Evolutionary conservation across 139 green algal genomes (phyloP).

Genomic region (Coelastrella sp.): DNA sequence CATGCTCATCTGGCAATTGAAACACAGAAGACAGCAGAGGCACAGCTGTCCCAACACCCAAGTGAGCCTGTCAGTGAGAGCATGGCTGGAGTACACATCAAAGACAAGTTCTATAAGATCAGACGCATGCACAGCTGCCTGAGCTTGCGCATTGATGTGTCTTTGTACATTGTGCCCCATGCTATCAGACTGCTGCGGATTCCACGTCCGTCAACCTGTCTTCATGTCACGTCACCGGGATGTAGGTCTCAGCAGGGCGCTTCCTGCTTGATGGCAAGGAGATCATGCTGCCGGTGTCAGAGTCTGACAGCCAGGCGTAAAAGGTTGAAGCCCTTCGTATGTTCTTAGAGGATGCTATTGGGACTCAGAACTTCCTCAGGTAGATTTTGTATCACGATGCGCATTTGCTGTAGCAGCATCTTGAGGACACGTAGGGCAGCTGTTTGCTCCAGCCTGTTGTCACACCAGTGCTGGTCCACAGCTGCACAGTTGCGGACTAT

Average conservation of each 20-base stretch:
- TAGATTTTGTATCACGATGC: slow-evolving; percentile 27
- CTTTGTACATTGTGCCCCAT: no score
- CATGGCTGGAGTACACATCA: neutral
- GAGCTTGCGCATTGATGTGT: no score
- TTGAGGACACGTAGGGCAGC: neutral
- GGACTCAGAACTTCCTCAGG: slow-evolving; percentile 67
- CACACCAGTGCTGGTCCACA: no score
- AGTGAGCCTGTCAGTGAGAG: neutral
- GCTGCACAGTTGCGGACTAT: no score
- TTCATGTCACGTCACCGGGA: no score
- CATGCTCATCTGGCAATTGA: neutral
- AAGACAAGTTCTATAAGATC: neutral
- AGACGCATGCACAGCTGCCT: neutral
- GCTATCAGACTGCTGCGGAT: no score
- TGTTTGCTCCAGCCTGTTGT: neutral
- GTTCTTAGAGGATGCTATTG: slow-evolving; percentile 66
- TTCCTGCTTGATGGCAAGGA: slow-evolving; percentile 72
- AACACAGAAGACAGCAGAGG: neutral
- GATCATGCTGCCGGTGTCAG: slow-evolving; percentile 57
- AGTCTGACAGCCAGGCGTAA: slow-evolving; percentile 54
- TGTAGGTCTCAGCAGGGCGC: slow-evolving; percentile 55
- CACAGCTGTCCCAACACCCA: no score
- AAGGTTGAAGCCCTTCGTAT: slow-evolving; percentile 72
- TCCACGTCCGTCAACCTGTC: no score
- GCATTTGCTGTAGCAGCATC: neutral